Base-by-base conservation (phyloP, 306 rosid species). In the Corylus americana region DNA sequence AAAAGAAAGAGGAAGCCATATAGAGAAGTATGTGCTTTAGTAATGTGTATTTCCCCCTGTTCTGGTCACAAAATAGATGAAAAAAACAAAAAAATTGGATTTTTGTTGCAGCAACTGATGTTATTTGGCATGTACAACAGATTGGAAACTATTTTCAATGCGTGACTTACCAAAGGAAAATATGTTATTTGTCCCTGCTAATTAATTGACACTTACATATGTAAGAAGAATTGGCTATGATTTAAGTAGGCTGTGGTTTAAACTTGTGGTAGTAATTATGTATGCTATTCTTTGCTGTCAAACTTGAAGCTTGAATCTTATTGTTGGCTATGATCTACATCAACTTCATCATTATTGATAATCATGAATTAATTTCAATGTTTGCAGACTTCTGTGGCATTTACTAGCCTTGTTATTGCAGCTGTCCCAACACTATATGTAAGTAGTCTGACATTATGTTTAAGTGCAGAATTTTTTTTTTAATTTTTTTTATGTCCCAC, bases 311-410 rank as follows among this genome's bases (percentile, higher is more conserved):
- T 35, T 66, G 13, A 67, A n/a, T 39, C 18, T 67, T 42, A 4
- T 67, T 67, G 14, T 9, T 67, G 27, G 4, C 31, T 27, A 42
- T 35, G 17, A 12, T 4, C 9, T 67, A 22, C 51, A n/a, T 58
- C 39, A 44, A 67, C 17, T 67, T 44, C 66, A 35, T 75, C 37
- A 74, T 55, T 78, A 35, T 75, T 77, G 37, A 12, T 55, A 62
- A 71, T 62, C 16, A 64, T 69, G 76, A 22, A 75, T 78, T 85
- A 17, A 44, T 70, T 50, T 57, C 58, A 9, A 78, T 83, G 31
- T 72, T 47, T 86, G 90, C 94, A 91, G 98, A 88, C 96, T 83
- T 91, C 93, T 10, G 93, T 90, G 85, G 97, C 98, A 70, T 95
- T 95, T 83, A 76, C 94, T 5, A 86, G 98, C 94, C 86, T 95